Conservation (phyloP, 148 eudicot genomes). For the Cornus kousa region DNA sequence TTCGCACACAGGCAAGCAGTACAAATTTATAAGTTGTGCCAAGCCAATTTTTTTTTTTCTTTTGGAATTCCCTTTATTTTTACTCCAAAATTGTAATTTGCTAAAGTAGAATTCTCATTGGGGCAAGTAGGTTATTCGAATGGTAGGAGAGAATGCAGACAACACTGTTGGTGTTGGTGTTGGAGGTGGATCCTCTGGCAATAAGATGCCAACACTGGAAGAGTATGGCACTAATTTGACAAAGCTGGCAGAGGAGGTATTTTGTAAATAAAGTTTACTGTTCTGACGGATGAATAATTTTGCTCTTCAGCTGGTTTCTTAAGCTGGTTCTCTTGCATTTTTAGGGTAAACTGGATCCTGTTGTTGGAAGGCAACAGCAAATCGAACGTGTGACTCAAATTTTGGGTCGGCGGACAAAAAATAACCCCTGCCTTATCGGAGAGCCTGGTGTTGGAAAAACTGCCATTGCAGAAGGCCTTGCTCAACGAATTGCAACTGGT, state of each 20-base stretch:
- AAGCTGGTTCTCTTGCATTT: slow-evolving; percentile 17
- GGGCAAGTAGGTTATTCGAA: slow-evolving; percentile 57
- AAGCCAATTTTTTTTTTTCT: background rate
- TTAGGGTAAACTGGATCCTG: slow-evolving; percentile 95
- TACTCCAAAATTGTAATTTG: background rate
- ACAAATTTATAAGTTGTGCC: background rate
- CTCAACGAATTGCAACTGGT: slow-evolving; percentile 81
- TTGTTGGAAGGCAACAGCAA: slow-evolving; percentile 86
- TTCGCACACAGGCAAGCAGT: slow-evolving; percentile 61
- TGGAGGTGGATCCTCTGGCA: slow-evolving; percentile 68
- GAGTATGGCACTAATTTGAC: slow-evolving; percentile 93
- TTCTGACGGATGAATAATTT: background rate
- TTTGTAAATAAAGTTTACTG: background rate
- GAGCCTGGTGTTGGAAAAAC: slow-evolving; percentile 99
- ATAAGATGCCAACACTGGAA: slow-evolving; percentile 84
- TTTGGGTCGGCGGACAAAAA: slow-evolving; percentile 79
- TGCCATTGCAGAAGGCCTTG: slow-evolving; percentile 94
- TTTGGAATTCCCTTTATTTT: background rate
- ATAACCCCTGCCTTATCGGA: slow-evolving; percentile 95
- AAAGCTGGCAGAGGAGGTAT: slow-evolving; percentile 85
- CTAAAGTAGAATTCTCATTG: background rate
- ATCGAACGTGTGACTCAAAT: slow-evolving; percentile 94
- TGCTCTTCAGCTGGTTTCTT: background rate
- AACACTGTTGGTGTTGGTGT: slow-evolving; percentile 81
- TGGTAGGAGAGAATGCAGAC: slow-evolving; percentile 79